These are phyloP conservation scores for Multifurca ochricompacta DNA, from an alignment of 768 basidiomycete species.

Conservation along the genomic window DNA sequence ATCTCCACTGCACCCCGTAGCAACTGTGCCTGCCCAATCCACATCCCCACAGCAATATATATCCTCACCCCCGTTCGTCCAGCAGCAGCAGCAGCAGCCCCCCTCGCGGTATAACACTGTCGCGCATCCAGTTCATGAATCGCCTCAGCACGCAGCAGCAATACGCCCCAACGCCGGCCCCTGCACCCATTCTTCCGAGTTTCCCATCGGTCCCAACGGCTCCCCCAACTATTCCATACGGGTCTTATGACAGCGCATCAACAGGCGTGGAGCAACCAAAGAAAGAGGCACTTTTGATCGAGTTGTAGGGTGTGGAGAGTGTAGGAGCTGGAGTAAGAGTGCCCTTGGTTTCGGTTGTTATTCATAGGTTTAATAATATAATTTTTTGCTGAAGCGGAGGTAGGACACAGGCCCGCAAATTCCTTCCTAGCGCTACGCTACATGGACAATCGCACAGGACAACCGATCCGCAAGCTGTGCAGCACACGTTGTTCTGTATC, in stretches of 20 bases:
- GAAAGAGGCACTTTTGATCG: slow-evolving; percentile 22
- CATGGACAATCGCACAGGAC: neutral
- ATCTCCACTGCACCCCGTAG: neutral
- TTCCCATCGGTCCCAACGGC: slow-evolving; percentile 21
- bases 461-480: too few species aligned
- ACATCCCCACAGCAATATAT: slow-evolving; percentile 21
- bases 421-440: neutral
- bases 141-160: slow-evolving; percentile 16
- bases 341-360: neutral
- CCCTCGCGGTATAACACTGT: slow-evolving; percentile 19
- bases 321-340: neutral
- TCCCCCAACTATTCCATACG: slow-evolving; percentile 12
- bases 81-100: neutral
- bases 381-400: neutral
- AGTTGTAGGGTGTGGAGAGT: slow-evolving; percentile 8
- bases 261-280: slow-evolving; percentile 18
- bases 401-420: neutral
- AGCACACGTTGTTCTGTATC: too few species aligned
- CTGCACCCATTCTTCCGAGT: slow-evolving; percentile 14
- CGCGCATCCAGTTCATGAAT: slow-evolving; percentile 14
- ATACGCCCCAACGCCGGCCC: slow-evolving; percentile 1
- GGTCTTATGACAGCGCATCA: slow-evolving; percentile 8
- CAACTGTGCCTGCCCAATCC: neutral
- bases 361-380: neutral
- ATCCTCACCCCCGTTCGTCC: slow-evolving; percentile 13